Percentiles rank a stretch among this genome's conserved stretches.
Evolutionary conservation across 2,329 filamentous ascomycete species (phyloP).

Genomic region (Chaetomium sp.): DNA sequence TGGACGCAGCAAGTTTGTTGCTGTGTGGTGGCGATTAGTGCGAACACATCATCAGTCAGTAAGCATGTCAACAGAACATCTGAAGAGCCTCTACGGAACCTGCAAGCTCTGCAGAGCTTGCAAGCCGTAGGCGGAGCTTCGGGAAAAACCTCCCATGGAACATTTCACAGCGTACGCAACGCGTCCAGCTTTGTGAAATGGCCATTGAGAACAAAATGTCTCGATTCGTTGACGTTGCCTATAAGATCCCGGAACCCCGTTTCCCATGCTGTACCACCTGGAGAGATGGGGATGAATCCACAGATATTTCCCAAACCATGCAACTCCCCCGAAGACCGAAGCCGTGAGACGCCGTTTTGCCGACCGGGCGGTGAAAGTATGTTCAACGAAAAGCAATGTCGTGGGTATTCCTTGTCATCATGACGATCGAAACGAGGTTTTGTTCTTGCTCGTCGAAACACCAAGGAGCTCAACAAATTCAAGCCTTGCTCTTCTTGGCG

Average conservation of each 20-base stretch:
- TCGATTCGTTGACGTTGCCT: slow-evolving; percentile 32
- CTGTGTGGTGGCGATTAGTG: neutral
- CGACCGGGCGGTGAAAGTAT: slow-evolving; percentile 7
- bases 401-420: slow-evolving; percentile 14
- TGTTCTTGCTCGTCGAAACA: slow-evolving; percentile 15
- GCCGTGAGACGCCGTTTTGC: slow-evolving; percentile 23
- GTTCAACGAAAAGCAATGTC: slow-evolving; percentile 11
- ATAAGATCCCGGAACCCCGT: slow-evolving; percentile 20
- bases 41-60: slow-evolving; percentile 4
- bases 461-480: slow-evolving; percentile 12
- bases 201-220: slow-evolving; percentile 58
- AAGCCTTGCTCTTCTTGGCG: slow-evolving; percentile 51
- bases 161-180: slow-evolving; percentile 51
- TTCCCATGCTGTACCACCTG: slow-evolving; percentile 18
- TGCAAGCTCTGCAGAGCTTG: neutral
- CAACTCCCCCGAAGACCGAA: slow-evolving; percentile 16
- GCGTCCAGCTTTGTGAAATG: slow-evolving; percentile 54
- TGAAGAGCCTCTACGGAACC: slow-evolving; percentile 13
- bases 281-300: slow-evolving; percentile 10
- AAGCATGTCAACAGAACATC: slow-evolving; percentile 6
- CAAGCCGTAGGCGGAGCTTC: slow-evolving; percentile 41
- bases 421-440: slow-evolving; percentile 12
- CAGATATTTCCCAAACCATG: slow-evolving; percentile 24
- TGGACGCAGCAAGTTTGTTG: no score
- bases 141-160: slow-evolving; percentile 70